Base-by-base conservation (phyloP, 441 rosid genomes). In the Omphalea diandra region DNA sequence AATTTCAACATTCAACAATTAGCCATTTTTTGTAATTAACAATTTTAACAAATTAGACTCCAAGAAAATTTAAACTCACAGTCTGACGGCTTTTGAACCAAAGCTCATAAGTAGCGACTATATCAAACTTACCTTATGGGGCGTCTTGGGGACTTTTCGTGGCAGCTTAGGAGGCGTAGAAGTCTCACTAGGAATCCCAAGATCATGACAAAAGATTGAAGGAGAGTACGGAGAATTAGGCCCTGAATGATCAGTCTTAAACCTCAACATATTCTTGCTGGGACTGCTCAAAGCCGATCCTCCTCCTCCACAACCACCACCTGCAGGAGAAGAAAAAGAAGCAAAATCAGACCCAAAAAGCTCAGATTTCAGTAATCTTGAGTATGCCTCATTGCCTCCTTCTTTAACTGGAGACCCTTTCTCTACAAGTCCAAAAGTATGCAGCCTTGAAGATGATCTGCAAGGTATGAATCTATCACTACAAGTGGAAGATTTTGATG, bases 381-480 rank as follows among this genome's bases (percentile, higher is more conserved):
- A 75, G 69, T 90, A 94, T 7, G 96, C 89, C 74, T 93, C 97
- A 68, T 89, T 93, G 9, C 90, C 95, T 72, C 99, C 99, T 86
- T 95, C 97, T 83, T 95, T 95, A 29, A 81, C 88, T 2, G 98
- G 98, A 2, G 97, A 80, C 18, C 74, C 88, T 75, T 85, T 93
- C 11, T 95, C 99, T 5, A 78, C 76, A 2, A 93, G 85, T 77
- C 96, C 98, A 65, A 92, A 95, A n/a, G 97, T 82, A 78, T 93
- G 91, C 24, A 95, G 85, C 72, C 99, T 85, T 2, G 99, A 95
- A 3, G 98, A 85, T 31, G 99, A 95, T 90, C 98, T 83, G 79
- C 99, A 95, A 1, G 99, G 99, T 65, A 93, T 95, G 83, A 95
- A 95, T 79, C 98, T 74, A 63, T 95, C 99, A 69, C 99, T 90